phyloP scores from a whole-genome alignment of 805 yeast genomes.

The Cyberlindnera meyerae region DNA sequence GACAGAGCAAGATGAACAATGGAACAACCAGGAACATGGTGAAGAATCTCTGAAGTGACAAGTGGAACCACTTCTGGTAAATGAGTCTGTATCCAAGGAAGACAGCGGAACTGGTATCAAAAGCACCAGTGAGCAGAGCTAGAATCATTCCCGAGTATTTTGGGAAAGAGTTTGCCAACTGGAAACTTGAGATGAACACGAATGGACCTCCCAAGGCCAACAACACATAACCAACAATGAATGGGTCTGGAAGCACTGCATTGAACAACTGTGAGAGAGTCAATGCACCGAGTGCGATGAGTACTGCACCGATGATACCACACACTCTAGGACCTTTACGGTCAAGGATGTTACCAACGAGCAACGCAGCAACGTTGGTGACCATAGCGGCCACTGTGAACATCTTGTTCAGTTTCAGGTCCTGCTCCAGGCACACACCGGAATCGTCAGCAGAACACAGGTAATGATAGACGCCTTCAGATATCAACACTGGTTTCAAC shows the following conservation, averaged over 20 bases:
- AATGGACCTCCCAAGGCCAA: constrained; percentile 93
- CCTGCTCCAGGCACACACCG: constrained; percentile 66
- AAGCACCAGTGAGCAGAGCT: constrained; percentile 88
- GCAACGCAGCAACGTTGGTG: constrained; percentile 76
- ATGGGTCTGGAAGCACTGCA: constrained; percentile 47
- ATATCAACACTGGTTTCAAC: constrained; percentile 71
- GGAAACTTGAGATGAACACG: constrained; percentile 86
- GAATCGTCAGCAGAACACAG: constrained; percentile 39
- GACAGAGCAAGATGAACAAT: constrained; percentile 66
- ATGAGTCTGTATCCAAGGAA: constrained; percentile 67
- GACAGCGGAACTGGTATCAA: constrained; percentile 88
- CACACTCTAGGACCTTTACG: constrained; percentile 74
- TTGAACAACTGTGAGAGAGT: constrained; percentile 38
- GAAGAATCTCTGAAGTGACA: constrained; percentile 59
- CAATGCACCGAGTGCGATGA: constrained; percentile 53
- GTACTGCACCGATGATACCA: constrained; percentile 65
- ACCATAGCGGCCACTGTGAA: constrained; percentile 84
- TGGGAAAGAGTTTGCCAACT: constrained; percentile 83
- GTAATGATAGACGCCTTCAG: constrained; percentile 70
- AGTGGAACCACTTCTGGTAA: constrained; percentile 38
- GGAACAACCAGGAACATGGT: constrained; percentile 69
- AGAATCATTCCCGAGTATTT: constrained; percentile 72
- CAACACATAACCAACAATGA: constrained; percentile 65
- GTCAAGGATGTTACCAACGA: constrained; percentile 80
- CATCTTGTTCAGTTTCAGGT: constrained; percentile 71